phyloP scores from a whole-genome alignment of 1,139 yeast genomes.

The Saccharomyces hybrid region DNA sequence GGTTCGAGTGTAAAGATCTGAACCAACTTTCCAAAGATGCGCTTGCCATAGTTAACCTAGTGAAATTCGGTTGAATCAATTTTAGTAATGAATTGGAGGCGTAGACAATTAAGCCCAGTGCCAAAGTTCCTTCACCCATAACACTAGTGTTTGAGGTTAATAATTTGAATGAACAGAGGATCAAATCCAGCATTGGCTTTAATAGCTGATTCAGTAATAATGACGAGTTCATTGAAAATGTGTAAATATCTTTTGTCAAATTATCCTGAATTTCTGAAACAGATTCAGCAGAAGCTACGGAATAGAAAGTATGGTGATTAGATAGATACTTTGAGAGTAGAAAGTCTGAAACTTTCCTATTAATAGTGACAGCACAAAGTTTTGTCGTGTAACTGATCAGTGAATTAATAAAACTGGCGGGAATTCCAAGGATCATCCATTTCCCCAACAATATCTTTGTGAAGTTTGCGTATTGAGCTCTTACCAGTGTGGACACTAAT shows the following conservation, averaged over 20 bases:
- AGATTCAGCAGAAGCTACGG: conserved; percentile 20
- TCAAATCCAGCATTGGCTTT: conserved; percentile 75
- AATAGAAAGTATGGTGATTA: conserved; percentile 27
- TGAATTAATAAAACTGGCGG: conserved; percentile 77
- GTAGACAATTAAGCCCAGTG: conserved; percentile 75
- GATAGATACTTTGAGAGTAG: conserved; percentile 43
- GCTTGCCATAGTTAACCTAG: conserved; percentile 67
- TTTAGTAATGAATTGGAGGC: conserved; percentile 66
- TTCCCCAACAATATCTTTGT: conserved; percentile 48
- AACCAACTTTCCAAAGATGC: conserved; percentile 82
- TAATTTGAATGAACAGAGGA: conserved; percentile 75
- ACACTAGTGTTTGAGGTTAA: conserved; percentile 51
- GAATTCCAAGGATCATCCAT: conserved; percentile 84
- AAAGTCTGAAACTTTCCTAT: conserved; percentile 56
- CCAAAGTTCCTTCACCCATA: conserved; percentile 76
- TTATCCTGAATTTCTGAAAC: conserved; percentile 26
- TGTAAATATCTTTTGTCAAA: conserved; percentile 48
- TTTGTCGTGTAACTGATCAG: conserved; percentile 65
- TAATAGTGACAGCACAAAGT: conserved; percentile 55
- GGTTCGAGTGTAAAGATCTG: conserved; percentile 72
- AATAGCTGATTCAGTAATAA: conserved; percentile 78
- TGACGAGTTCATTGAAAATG: conserved; percentile 65
- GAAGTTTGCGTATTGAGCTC: conserved; percentile 59
- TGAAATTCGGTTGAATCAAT: conserved; percentile 84
- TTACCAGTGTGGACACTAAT: conserved; percentile 74